A percentile compares a stretch with the other conserved stretches of the same genome.
Evolutionary conservation across 257 asterid species (phyloP).

Genomic region (Solanum paucissectum): DNA sequence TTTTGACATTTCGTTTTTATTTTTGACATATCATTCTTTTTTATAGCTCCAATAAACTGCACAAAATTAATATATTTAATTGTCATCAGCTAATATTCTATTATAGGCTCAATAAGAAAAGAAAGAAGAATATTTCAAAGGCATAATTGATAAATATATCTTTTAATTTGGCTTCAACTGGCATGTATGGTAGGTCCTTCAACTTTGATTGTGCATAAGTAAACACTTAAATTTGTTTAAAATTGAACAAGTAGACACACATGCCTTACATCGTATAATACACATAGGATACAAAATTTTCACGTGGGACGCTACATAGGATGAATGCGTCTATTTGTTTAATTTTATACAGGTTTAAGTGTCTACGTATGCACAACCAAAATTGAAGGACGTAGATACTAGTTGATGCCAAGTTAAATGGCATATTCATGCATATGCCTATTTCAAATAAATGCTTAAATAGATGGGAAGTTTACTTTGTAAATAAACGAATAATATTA

Average conservation of each 20-base stretch:
- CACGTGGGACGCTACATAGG: neutral
- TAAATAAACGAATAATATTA: neutral
- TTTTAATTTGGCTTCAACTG: neutral
- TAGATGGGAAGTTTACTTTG: neutral
- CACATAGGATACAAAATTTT: neutral
- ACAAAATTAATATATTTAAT: neutral
- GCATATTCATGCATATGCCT: too few relatives aligned
- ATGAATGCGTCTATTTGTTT: neutral
- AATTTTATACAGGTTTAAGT: too few relatives aligned
- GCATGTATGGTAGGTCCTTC: neutral
- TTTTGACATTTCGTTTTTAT: neutral
- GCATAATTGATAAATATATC: too few relatives aligned
- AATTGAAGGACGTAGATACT: too few relatives aligned
- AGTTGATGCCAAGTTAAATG: too few relatives aligned
- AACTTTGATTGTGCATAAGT: neutral
- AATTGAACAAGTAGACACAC: neutral
- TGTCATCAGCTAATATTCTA: neutral
- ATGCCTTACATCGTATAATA: neutral
- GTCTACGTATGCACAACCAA: rapidly evolving
- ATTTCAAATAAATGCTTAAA: too few relatives aligned
- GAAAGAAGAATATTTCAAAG: neutral
- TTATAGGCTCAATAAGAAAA: neutral
- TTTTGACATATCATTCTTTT: neutral
- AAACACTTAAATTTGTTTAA: too few relatives aligned
- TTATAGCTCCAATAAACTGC: conserved; percentile 9